Base-by-base conservation (phyloP, 495 filamentous ascomycete species). In the Thermothielavioides terrestris region DNA sequence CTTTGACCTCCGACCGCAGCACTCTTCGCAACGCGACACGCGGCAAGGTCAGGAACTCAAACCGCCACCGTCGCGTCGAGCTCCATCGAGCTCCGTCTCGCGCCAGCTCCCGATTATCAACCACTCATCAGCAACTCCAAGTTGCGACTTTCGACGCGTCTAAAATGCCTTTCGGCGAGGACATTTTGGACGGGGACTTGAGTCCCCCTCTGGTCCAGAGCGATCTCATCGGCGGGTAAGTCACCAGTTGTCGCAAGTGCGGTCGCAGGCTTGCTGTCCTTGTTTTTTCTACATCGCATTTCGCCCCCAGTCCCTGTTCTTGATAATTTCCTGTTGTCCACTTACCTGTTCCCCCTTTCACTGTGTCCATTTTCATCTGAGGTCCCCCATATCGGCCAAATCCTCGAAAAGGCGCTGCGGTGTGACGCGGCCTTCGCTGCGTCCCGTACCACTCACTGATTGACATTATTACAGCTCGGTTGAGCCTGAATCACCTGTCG, bases 181-280 rank as follows among this genome's bases (percentile, higher is more conserved):
- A 46, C 11, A 42, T 41, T 9, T 21, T 42, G 6, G 55, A 52
- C 2, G 46, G 25, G 17, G 35, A 23, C 4, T 39, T 52, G 22
- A 43, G 22, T 11, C 28, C 60, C 9, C 42, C 49, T 41, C 51
- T 50, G 12, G 32, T 63, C n/a, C 43, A 56, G 32, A 63, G 60
- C 42, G 60, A 63, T 41, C 25, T 63, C 10, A 34, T 50, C 21
- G 41, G n/a, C n/a, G n/a, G 46, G 60, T 61, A 56, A 58, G 58
- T 59, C 22, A 27, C 20, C n/a, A 15, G 30, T 26, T 46, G 25
- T 6, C 22, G 27, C 22, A 15, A 22, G n/a, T n/a, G n/a, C n/a
- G n/a, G n/a, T n/a, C n/a, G n/a, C n/a, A n/a, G n/a, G n/a, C n/a
- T n/a, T n/a, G n/a, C n/a, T 23, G 22, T 8, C 5, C 14, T 7